Percentiles rank a stretch among this genome's conserved stretches.
Conservation (phyloP, 2,329 filamentous ascomycete genomes). For the Thyridium curvatum region DNA sequence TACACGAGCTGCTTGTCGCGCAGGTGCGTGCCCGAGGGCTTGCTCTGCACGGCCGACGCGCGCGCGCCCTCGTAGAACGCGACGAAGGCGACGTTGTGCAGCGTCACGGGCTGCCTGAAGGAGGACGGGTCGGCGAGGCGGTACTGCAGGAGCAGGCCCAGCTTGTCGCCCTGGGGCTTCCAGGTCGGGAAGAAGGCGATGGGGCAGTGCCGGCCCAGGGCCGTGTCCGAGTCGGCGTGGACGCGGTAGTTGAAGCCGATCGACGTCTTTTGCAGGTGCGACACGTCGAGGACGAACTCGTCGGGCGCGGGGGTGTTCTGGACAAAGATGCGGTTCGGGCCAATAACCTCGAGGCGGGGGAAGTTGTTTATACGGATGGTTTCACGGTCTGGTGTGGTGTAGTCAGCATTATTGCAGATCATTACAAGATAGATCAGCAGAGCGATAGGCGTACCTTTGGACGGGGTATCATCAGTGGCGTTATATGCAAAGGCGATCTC, state of each 20-base stretch:
- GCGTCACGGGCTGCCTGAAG: conserved; percentile 31
- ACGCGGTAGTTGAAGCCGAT: conserved; percentile 92
- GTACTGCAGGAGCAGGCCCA: conserved; percentile 82
- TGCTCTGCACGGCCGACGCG: conserved; percentile 65
- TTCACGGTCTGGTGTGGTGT: conserved; percentile 41
- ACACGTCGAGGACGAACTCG: conserved; percentile 71
- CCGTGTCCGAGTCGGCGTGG: conserved; percentile 54
- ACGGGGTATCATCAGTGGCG: conserved; percentile 37
- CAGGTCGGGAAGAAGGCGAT: conserved; percentile 69
- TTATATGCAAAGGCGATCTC: conserved; percentile 89
- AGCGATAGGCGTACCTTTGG: conserved; percentile 37
- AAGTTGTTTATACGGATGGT: conserved; percentile 85
- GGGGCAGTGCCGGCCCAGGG: conserved; percentile 55
- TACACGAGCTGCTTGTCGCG: conserved; percentile 72
- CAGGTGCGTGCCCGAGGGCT: conserved; percentile 72
- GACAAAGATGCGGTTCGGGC: conserved; percentile 88
- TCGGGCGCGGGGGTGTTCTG: conserved; percentile 61
- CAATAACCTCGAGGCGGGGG: conserved; percentile 79
- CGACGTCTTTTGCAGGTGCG: conserved; percentile 62
- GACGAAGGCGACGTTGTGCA: conserved; percentile 69
- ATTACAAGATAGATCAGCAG: conserved; percentile 32
- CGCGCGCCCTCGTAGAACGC: conserved; percentile 63
- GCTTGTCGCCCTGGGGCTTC: conserved; percentile 78
- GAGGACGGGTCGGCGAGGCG: conserved; percentile 36
- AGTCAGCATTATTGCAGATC: no score